These are phyloP conservation scores for Filobasidium floriforme DNA, from an alignment of 768 basidiomycete species.

Conservation along the genomic window DNA sequence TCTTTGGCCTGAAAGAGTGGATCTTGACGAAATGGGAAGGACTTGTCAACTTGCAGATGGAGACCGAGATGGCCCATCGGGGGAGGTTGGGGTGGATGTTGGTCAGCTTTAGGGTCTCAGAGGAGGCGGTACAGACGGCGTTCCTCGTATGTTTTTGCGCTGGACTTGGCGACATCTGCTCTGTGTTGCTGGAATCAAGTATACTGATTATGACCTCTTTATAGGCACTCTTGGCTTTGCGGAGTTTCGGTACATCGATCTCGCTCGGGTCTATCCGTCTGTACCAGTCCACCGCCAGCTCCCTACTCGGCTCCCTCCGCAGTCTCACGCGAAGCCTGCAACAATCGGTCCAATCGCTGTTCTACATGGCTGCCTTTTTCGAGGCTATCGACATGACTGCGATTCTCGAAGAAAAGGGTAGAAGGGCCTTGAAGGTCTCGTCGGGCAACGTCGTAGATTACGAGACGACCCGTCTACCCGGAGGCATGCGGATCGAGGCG, in stretches of 20 bases:
- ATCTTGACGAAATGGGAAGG: slow-evolving; percentile 68
- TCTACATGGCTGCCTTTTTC: slow-evolving; percentile 78
- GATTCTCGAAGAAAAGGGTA: slow-evolving; percentile 53
- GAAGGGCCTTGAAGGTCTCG: slow-evolving; percentile 46
- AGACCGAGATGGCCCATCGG: slow-evolving; percentile 14
- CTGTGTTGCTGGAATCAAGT: too few species aligned
- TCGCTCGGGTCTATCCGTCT: slow-evolving; percentile 51
- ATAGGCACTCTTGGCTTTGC: too few species aligned
- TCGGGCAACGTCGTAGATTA: slow-evolving; percentile 40
- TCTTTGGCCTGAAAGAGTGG: slow-evolving; percentile 81
- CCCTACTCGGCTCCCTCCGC: slow-evolving; percentile 60
- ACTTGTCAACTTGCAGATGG: slow-evolving; percentile 54
- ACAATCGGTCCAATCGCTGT: slow-evolving; percentile 73
- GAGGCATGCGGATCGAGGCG: slow-evolving; percentile 64
- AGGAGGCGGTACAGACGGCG: slow-evolving; percentile 23
- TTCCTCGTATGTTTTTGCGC: slow-evolving; percentile 26
- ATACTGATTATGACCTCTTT: too few species aligned
- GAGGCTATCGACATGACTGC: slow-evolving; percentile 60
- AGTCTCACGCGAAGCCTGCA: slow-evolving; percentile 58
- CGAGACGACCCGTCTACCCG: slow-evolving; percentile 23
- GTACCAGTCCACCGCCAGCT: slow-evolving; percentile 69
- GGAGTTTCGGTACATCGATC: too few species aligned
- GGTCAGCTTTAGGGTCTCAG: slow-evolving; percentile 19
- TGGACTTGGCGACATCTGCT: too few species aligned
- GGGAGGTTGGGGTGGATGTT: slow-evolving; percentile 12